Evolutionary conservation across 345 rosid genomes (phyloP), one percentile per base, ranked within the genome.

Genomic region (Bretschneidera sinensis): DNA sequence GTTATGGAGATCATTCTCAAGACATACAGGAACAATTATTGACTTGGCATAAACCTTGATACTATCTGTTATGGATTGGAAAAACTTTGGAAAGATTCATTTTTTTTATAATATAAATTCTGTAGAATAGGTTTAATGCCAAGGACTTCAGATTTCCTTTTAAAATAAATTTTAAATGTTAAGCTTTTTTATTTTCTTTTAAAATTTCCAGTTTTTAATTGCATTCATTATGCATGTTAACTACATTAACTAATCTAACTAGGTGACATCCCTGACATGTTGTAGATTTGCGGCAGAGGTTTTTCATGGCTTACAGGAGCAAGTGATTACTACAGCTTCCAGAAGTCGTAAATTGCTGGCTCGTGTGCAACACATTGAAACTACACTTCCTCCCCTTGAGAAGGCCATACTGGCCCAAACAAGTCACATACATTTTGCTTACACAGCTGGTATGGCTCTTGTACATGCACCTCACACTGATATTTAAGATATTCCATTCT

Each of bases 281-380:
- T 68, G 65, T 71, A 94, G 99, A 64, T 90, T 83, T 85, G 97
- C 97, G 19, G 89, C 91, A 47, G 97, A 90, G 76, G 87, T 94
- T 63, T 94, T 94, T 62, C 99, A 88, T 68, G 99, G 92, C 9
- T 71, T 94, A 74, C 99, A 90, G 65, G 96, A 90, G 71, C 89
- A 83, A 72, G 88, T 81, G 54, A 80, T 73, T 73, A 78, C 59
- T 52, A 88, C 96, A 48, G 86, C 96, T 71, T 88, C 95, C 60
- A 84, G 95, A 81, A 94, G 95, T 70, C 90, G 78, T 68, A 86
- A 79, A 24, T 77, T 94, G 68, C 74, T 54, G 70, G 79, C 79
- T 24, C 88, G 96, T 54, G 75, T 86, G 56, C 81, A 80, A 75
- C 71, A 72, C 54, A 86, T 94, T n/a, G 99, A 94, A 81, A 80